These are phyloP conservation scores for Moesziomyces aphidis DNA, from an alignment of 1,284 basidiomycete genomes.

Conservation along the genomic window DNA sequence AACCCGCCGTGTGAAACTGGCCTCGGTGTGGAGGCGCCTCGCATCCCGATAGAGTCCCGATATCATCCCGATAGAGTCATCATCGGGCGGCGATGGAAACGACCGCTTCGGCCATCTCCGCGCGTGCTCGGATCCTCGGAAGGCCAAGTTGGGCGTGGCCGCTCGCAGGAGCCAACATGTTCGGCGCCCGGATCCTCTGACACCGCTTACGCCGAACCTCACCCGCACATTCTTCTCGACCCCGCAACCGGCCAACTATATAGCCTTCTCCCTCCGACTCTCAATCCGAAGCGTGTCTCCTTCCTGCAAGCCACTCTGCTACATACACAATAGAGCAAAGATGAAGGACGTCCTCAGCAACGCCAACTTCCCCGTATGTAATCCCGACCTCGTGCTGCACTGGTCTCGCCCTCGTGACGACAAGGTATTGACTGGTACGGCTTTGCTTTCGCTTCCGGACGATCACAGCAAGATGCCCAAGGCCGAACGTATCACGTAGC, in stretches of 20 bases:
- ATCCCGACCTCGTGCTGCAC: not conserved
- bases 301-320: not conserved
- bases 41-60: too few species aligned
- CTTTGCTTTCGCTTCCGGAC: not conserved
- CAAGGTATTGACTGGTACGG: not conserved
- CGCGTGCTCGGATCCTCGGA: slow-evolving; percentile 42
- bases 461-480: slow-evolving; percentile 45
- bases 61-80: too few species aligned
- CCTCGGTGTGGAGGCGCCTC: slow-evolving; percentile 13
- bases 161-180: not conserved
- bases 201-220: not conserved
- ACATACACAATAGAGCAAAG: not conserved
- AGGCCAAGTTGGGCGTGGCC: not conserved
- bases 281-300: not conserved
- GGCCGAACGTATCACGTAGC: slow-evolving; percentile 55
- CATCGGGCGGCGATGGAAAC: not conserved
- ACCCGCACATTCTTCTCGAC: slow-evolving; percentile 1
- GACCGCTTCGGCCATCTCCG: slow-evolving; percentile 26
- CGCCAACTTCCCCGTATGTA: slow-evolving; percentile 59
- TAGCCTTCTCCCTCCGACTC: not conserved
- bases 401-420: not conserved
- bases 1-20: too few species aligned
- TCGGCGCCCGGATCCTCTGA: not conserved
- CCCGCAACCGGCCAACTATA: slow-evolving; percentile 4
- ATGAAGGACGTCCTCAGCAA: slow-evolving; percentile 58